Evolutionary conservation across 148 eudicot species (phyloP).

Genomic region (Dianthus caryophyllus): DNA sequence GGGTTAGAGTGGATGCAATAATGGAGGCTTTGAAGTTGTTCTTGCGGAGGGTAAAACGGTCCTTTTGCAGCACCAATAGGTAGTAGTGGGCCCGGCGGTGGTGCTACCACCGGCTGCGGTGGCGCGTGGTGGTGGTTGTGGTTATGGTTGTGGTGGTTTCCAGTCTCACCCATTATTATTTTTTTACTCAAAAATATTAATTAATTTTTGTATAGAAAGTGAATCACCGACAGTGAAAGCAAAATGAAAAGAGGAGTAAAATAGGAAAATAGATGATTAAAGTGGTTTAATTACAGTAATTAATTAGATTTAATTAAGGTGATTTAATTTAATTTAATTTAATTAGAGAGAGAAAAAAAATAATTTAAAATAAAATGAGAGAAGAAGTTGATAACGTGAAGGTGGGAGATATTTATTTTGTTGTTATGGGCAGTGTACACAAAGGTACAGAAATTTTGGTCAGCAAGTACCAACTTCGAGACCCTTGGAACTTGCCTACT

Average conservation of each 20-base stretch:
- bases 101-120: conserved; percentile 26
- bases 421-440: neutral
- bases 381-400: neutral
- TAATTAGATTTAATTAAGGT: too few species aligned
- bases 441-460: neutral
- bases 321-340: too few species aligned
- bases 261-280: too few species aligned
- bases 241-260: too few species aligned
- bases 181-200: neutral
- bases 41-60: conserved; percentile 60
- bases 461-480: neutral
- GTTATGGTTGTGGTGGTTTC: conserved; percentile 37
- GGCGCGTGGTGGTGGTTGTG: conserved; percentile 36
- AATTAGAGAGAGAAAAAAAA: too few species aligned
- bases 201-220: neutral
- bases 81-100: conserved; percentile 30
- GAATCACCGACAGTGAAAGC: conserved; percentile 17
- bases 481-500: neutral
- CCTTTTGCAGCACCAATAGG: conserved; percentile 74
- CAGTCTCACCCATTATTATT: conserved; percentile 46
- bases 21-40: conserved; percentile 66
- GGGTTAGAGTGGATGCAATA: conserved; percentile 99
- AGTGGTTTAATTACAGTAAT: too few species aligned
- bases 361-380: too few species aligned
- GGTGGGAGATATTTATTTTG: neutral